Conservation (phyloP, 345 rosid species). For the Bruguiera parviflora region DNA sequence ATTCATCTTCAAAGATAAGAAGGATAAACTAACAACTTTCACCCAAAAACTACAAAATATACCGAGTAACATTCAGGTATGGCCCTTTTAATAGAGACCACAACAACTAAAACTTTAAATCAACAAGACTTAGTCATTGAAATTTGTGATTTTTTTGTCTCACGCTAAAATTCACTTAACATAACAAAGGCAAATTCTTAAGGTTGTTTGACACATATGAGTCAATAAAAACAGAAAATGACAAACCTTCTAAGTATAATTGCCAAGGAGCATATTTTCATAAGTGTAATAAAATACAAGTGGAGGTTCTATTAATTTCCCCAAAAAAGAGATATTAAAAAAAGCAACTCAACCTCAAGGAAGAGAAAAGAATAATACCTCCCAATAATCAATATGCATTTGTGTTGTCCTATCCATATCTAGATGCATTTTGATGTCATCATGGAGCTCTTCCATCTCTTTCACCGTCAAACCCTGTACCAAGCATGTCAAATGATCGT, state of each 20-base stretch:
- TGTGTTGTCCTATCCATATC: slow-evolving; percentile 81
- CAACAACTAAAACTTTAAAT: not conserved
- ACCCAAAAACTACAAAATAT: not conserved
- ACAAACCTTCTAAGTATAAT: too few species aligned
- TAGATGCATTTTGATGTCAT: slow-evolving; percentile 92
- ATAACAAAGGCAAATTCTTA: too few species aligned
- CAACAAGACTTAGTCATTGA: not conserved
- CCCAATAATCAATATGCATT: slow-evolving; percentile 76
- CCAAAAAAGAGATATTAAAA: too few species aligned
- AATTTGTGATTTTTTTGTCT: not conserved
- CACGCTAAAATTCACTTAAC: too few species aligned
- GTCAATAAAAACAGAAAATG: too few species aligned
- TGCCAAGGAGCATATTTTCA: too few species aligned
- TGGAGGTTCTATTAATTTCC: too few species aligned
- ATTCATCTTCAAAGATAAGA: not conserved
- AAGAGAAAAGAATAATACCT: slow-evolving; percentile 44
- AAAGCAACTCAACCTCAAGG: not conserved
- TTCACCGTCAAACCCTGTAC: slow-evolving; percentile 80
- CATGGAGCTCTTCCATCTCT: slow-evolving; percentile 93
- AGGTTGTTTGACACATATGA: too few species aligned
- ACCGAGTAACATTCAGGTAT: not conserved
- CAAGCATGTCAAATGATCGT: slow-evolving; percentile 12
- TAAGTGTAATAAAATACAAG: too few species aligned
- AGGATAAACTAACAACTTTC: not conserved
- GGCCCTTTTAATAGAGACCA: not conserved